Evolutionary conservation across 306 rosid species (phyloP), one percentile per base, ranked within the genome.

Genomic region (Erythrophleum fordii): DNA sequence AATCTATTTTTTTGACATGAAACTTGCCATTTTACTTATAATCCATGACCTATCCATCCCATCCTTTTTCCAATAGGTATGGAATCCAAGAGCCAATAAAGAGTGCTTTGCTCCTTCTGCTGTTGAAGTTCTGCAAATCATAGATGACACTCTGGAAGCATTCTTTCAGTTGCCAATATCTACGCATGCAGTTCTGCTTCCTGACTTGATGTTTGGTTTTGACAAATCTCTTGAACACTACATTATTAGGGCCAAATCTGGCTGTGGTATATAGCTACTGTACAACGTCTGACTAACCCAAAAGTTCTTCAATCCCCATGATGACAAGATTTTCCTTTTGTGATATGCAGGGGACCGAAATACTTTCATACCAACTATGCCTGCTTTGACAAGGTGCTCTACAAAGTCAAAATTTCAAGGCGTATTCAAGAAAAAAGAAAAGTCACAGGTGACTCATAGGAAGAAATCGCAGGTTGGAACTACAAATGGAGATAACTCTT

Each of bases 351-450:
- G 97, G 44, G 82, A 84, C 75, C 85, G 81, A 56, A 83, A 78
- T 69, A 82, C 92, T 62, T 93, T 86, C 81, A 44, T 91, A 77
- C 99, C 99, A 11, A 35, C 83, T 61, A n/a, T 93, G 75, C 99
- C 98, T 72, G 88, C 93, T 80, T 78, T 95, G 91, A 95, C 99
- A 34, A 86, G 99, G 82, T 95, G 99, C 83, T 91, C 97, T 20
- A 83, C 91, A 31, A 84, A 77, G 70, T 88, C 96, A 18, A 95
- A 90, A 80, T 85, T 87, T 52, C 87, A 85, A 25, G 90, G 97
- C 28, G 96, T 90, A 68, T 93, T 95, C 77, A 83, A 76, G 79
- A 93, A 84, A 84, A 93, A 91, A 83, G 99, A 91, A 39, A 91
- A 82, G 87, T 62, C 88, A 60, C 91, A 84, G 52, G 55, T 82